phyloP scores from a whole-genome alignment of 1,284 basidiomycete genomes.

The Cerioporus squamosus region DNA sequence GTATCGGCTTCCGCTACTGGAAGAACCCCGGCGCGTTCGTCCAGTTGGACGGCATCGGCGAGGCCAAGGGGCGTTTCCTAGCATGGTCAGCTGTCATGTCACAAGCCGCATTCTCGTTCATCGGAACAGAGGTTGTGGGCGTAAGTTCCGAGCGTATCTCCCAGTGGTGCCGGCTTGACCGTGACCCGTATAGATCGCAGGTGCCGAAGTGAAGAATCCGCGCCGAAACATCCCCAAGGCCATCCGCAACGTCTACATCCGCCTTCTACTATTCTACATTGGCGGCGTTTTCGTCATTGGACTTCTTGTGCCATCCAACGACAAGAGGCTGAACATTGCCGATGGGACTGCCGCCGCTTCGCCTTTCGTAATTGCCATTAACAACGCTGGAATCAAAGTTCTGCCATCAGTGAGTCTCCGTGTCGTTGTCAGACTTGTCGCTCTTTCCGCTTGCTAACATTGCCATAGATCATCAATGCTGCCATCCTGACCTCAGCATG shows the following conservation, averaged over 20 bases:
- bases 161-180: background rate
- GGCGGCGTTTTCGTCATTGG: conserved; percentile 63
- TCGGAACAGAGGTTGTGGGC: conserved; percentile 86
- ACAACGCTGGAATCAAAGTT: conserved; percentile 73
- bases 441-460: background rate
- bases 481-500: conserved; percentile 84
- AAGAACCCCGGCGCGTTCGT: conserved; percentile 75
- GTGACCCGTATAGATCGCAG: conserved; percentile 29
- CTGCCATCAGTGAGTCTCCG: conserved; percentile 49
- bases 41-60: conserved; percentile 57
- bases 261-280: conserved; percentile 45
- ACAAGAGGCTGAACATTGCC: conserved; percentile 56
- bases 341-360: conserved; percentile 69
- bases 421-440: background rate
- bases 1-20: conserved; percentile 42
- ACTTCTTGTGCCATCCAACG: conserved; percentile 74
- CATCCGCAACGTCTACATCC: conserved; percentile 57
- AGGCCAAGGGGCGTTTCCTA: conserved; percentile 67
- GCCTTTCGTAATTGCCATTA: conserved; percentile 84
- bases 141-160: conserved; percentile 42
- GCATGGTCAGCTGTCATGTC: conserved; percentile 71
- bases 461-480: conserved; percentile 78
- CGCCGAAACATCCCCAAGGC: conserved; percentile 44
- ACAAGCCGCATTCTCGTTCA: conserved; percentile 85
- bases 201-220: conserved; percentile 35